Evolutionary conservation across 139 green algal species (phyloP).

Genomic region (Microglena sp.): DNA sequence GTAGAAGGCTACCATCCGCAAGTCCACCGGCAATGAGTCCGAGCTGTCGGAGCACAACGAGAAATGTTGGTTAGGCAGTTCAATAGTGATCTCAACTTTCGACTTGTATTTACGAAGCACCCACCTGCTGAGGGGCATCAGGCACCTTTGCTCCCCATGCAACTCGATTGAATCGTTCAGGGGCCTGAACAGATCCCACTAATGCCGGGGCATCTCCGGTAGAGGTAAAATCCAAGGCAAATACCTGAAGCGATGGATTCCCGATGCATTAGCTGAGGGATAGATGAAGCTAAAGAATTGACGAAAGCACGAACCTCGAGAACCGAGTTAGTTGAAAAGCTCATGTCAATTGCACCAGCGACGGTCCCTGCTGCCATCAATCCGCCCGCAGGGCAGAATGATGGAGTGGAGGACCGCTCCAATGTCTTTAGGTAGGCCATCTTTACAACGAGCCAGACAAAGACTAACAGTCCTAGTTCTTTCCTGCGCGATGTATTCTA

Average conservation of each 20-base stretch:
- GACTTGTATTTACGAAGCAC: no score
- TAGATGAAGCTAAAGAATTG: neutral
- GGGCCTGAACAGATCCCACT: constrained; percentile 48
- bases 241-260: constrained; percentile 44
- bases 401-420: constrained; percentile 57
- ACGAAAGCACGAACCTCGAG: constrained; percentile 53
- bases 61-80: no score
- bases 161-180: constrained; percentile 81
- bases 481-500: no score
- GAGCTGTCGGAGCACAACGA: constrained; percentile 36
- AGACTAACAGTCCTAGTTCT: no score
- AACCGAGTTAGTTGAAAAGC: constrained; percentile 63
- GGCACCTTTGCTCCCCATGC: constrained; percentile 57
- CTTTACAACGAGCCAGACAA: no score
- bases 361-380: constrained; percentile 79
- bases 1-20: constrained; percentile 73
- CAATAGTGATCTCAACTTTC: no score
- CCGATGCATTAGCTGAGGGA: no score
- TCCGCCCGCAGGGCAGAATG: constrained; percentile 56
- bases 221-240: constrained; percentile 55
- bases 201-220: constrained; percentile 31
- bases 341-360: constrained; percentile 82
- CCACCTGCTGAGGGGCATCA: neutral
- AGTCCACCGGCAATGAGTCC: constrained; percentile 89
- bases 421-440: constrained; percentile 63